Evolutionary conservation across 192 early-diverging fungal species (phyloP), one percentile per base, ranked within the genome.

Genomic region (Entophlyctis helioformis): DNA sequence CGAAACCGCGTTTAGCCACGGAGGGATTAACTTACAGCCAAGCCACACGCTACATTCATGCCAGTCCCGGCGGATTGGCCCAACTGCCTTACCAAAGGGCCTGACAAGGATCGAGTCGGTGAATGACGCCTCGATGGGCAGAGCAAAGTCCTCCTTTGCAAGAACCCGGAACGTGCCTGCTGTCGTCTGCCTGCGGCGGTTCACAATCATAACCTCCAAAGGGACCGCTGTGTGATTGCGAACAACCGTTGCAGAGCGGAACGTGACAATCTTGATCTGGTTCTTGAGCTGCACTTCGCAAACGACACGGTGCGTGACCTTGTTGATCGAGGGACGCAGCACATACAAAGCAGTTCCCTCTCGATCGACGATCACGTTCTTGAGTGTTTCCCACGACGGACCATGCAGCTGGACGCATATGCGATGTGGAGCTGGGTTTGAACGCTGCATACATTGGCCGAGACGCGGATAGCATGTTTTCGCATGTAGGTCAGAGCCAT

Each of bases 231-330:
- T 93, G 11, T 60, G 67, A 64, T 98, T 98, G 32, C 82, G 80
- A 12, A 95, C 60, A 4, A 89, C 76, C 22, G 89, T 57, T 1
- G 85, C 64, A 0, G 90, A 94, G 26, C 89, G 80, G 51, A 98
- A 81, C 1, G 85, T 90, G 0, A 98, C 91, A 29, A 83, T 63
- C 73, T 98, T 98, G 42, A 94, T 75, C 48, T 91, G 85, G 37
- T 89, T 74, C 37, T 83, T 69, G 39, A 96, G 66, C 42, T 76
- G 73, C 41, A 96, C 82, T 28, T 96, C 90, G 26, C 91, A 84
- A 0, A 89, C 85, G 24, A 98, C 54, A 1, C 81, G 74, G 61
- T 98, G 87, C 20, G 74, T 54, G 19, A 94, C 77, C 36, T 76
- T 67, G 36, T 86, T 78, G 16, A 92, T 41, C 15, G 83, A 72